Evolutionary conservation across 2,329 filamentous ascomycete genomes (phyloP).

Genomic region (Penicillium crustosum): DNA sequence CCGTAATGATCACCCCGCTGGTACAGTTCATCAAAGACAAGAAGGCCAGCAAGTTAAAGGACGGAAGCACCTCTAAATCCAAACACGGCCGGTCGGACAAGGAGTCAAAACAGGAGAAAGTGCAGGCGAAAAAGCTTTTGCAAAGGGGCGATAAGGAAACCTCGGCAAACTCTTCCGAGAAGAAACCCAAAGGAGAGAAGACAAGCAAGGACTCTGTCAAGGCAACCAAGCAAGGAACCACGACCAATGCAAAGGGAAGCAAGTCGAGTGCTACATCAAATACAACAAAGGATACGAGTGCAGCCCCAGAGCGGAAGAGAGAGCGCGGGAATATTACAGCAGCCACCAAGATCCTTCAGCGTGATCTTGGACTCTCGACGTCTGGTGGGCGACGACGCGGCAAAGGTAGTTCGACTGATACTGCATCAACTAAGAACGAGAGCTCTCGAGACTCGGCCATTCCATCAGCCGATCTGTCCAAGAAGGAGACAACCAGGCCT

Average conservation of each 20-base stretch:
- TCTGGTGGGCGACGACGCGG: slow-evolving; percentile 45
- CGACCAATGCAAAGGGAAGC: slow-evolving; percentile 35
- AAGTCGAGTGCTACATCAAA: slow-evolving; percentile 34
- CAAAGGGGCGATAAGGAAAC: slow-evolving; percentile 40
- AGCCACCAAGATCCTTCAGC: slow-evolving; percentile 60
- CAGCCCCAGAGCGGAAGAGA: slow-evolving; percentile 50
- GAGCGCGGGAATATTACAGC: slow-evolving; percentile 55
- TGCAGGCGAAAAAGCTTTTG: slow-evolving; percentile 45
- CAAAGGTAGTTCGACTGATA: slow-evolving; percentile 30
- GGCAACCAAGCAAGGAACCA: slow-evolving; percentile 44
- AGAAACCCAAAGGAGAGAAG: slow-evolving; percentile 54
- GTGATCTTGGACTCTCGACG: slow-evolving; percentile 59
- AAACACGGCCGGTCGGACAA: slow-evolving; percentile 45
- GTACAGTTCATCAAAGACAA: slow-evolving; percentile 90
- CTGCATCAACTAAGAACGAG: slow-evolving; percentile 26
- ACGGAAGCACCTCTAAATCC: slow-evolving; percentile 47
- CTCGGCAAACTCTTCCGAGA: slow-evolving; percentile 31
- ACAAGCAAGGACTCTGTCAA: slow-evolving; percentile 62
- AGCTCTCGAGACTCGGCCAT: slow-evolving; percentile 16
- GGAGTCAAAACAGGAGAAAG: slow-evolving; percentile 43
- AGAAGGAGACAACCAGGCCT: slow-evolving; percentile 26
- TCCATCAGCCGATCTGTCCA: slow-evolving; percentile 11
- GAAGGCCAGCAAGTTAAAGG: slow-evolving; percentile 76
- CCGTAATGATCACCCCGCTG: slow-evolving; percentile 79
- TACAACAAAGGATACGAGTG: slow-evolving; percentile 28